Evolutionary conservation across 768 basidiomycete species (phyloP).

Genomic region (Suillus placidus): DNA sequence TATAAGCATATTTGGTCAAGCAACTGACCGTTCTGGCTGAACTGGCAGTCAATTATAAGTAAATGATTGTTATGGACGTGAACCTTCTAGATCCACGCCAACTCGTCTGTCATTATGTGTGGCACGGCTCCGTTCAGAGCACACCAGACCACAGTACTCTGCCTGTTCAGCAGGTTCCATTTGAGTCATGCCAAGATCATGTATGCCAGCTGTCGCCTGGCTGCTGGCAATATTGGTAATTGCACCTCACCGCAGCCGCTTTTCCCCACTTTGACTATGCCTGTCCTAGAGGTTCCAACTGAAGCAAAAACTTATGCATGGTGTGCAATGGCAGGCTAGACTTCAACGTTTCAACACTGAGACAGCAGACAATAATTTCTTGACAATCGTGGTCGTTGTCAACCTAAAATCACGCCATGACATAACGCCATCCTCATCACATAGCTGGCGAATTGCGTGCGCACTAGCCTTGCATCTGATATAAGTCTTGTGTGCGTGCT

Average conservation of each 20-base stretch:
- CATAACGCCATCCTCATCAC: conserved; percentile 21
- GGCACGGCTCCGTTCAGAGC: background rate
- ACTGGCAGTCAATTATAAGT: too few species aligned
- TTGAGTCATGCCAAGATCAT: background rate
- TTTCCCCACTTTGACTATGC: background rate
- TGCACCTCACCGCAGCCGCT: background rate
- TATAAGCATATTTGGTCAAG: background rate
- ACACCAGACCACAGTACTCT: background rate
- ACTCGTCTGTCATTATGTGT: conserved; percentile 1
- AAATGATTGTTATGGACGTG: background rate
- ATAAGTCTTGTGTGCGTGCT: conserved; percentile 1
- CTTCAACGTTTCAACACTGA: background rate
- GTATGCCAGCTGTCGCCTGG: background rate
- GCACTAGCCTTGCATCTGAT: conserved; percentile 1
- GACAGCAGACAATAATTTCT: background rate
- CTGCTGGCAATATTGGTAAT: conserved; percentile 1
- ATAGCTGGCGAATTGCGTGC: conserved; percentile 3
- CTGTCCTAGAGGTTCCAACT: background rate
- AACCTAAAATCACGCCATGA: conserved; percentile 38
- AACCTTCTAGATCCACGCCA: background rate
- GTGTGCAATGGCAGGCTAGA: conserved; percentile 2
- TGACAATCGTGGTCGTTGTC: conserved; percentile 12
- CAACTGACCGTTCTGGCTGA: too few species aligned
- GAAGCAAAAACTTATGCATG: background rate
- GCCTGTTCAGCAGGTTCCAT: background rate